Conservation (phyloP, 2,329 filamentous ascomycete genomes). For the Curvularia sp. region DNA sequence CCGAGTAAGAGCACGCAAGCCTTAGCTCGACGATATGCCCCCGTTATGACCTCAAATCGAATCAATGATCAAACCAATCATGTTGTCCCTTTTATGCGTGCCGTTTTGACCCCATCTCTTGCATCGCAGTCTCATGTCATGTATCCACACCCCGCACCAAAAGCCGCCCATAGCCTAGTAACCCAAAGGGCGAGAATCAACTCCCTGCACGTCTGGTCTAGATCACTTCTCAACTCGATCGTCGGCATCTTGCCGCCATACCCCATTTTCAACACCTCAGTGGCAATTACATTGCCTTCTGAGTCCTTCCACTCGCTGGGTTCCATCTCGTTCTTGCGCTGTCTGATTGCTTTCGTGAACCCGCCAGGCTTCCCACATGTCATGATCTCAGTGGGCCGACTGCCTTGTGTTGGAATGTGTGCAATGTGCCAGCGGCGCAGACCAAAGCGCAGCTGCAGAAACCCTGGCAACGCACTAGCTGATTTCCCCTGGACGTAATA, state of each 20-base stretch:
- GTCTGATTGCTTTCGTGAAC: slow-evolving; percentile 18
- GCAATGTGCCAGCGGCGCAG: slow-evolving; percentile 29
- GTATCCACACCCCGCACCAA: slow-evolving; percentile 24
- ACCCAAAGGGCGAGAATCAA: slow-evolving; percentile 35
- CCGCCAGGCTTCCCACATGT: slow-evolving; percentile 32
- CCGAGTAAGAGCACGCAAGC: slow-evolving; percentile 7
- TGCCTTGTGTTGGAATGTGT: slow-evolving; percentile 24
- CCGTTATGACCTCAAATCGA: background rate
- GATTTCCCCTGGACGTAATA: slow-evolving; percentile 30
- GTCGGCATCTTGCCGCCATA: slow-evolving; percentile 29
- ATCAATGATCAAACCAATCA: background rate
- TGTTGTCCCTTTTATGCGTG: background rate
- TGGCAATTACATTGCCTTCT: slow-evolving; percentile 30
- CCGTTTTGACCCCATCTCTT: background rate
- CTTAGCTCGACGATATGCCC: background rate
- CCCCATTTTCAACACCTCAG: slow-evolving; percentile 25
- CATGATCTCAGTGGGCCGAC: slow-evolving; percentile 23
- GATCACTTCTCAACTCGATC: slow-evolving; percentile 28
- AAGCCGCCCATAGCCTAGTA: slow-evolving; percentile 34
- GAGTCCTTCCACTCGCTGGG: slow-evolving; percentile 33
- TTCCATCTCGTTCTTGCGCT: slow-evolving; percentile 27
- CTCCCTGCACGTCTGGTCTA: slow-evolving; percentile 37
- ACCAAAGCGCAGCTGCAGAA: slow-evolving; percentile 28
- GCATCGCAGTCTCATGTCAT: background rate
- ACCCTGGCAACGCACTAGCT: slow-evolving; percentile 23